Evolutionary conservation across 2,329 filamentous ascomycete species (phyloP).

Genomic region (Clarireedia sp.): DNA sequence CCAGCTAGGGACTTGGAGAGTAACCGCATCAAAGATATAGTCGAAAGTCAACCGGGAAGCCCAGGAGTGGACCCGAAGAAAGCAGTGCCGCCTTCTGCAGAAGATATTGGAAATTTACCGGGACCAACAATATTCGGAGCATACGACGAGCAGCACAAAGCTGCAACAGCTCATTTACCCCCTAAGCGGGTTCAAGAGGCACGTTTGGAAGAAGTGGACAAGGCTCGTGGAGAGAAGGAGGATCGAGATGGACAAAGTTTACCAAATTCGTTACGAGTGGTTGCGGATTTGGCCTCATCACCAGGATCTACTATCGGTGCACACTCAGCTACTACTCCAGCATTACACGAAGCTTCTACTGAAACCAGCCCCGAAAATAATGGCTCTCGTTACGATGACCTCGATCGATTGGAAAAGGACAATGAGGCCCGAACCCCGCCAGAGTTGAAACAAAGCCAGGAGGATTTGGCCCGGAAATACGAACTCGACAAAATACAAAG

Average conservation of each 20-base stretch:
- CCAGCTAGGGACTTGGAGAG: conserved; percentile 18
- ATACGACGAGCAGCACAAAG: conserved; percentile 23
- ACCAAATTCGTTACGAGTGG: conserved; percentile 32
- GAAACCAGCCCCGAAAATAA: conserved; percentile 70
- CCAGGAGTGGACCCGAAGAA: conserved; percentile 28
- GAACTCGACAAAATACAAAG: conserved; percentile 22
- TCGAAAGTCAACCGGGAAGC: conserved; percentile 26
- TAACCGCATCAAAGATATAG: conserved; percentile 19
- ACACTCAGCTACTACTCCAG: conserved; percentile 66
- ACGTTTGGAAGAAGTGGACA: conserved; percentile 29
- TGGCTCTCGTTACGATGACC: conserved; percentile 43
- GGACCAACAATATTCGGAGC: conserved; percentile 21
- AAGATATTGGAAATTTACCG: conserved; percentile 29
- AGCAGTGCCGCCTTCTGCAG: conserved; percentile 27
- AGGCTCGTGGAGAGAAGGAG: conserved; percentile 28
- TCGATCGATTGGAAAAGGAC: conserved; percentile 39
- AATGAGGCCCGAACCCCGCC: conserved; percentile 34
- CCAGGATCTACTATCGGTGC: conserved; percentile 59
- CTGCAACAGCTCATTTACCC: conserved; percentile 37
- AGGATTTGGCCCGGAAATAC: conserved; percentile 31
- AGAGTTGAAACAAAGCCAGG: conserved; percentile 19
- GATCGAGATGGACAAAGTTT: conserved; percentile 28
- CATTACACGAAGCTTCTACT: conserved; percentile 58
- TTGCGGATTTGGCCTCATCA: conserved; percentile 42
- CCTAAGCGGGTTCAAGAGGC: conserved; percentile 42